Evolutionary conservation across 495 filamentous ascomycete species (phyloP).

Genomic region (Daldinia childiae): DNA sequence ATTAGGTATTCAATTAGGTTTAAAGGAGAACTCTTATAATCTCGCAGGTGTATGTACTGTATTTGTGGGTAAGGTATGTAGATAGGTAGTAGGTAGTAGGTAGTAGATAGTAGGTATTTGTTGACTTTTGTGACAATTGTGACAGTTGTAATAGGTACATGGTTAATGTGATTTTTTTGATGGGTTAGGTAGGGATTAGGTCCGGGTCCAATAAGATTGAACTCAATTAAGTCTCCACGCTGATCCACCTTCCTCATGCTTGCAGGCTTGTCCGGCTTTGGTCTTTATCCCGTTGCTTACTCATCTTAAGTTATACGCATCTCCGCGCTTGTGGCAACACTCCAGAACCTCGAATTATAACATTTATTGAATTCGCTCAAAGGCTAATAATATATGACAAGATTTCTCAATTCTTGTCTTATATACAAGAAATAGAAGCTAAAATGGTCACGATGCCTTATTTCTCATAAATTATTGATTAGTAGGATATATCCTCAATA

Average conservation of each 20-base stretch:
- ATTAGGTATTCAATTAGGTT: background rate
- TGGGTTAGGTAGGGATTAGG: too few species aligned
- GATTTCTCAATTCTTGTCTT: background rate
- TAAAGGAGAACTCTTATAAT: background rate
- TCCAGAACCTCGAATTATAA: background rate
- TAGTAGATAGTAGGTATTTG: too few species aligned
- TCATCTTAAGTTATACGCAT: conserved; percentile 17
- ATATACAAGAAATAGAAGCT: background rate
- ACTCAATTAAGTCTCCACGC: conserved; percentile 12
- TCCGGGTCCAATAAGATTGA: background rate
- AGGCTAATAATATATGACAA: background rate
- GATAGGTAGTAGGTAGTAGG: too few species aligned
- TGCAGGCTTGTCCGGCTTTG: background rate
- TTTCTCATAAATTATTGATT: conserved; percentile 6
- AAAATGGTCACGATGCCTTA: conserved; percentile 4
- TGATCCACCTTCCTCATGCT: conserved; percentile 15
- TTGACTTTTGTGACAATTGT: background rate
- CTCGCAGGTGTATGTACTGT: background rate
- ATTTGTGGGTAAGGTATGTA: background rate
- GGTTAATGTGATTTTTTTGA: background rate
- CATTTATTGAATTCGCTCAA: background rate
- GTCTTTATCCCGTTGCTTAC: conserved; percentile 11
- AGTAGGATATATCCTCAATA: conserved; percentile 18
- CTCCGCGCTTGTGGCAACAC: conserved; percentile 21
- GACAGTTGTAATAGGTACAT: background rate